Conservation (phyloP, 2,329 filamentous ascomycete species). For the Epichloe baconii region DNA sequence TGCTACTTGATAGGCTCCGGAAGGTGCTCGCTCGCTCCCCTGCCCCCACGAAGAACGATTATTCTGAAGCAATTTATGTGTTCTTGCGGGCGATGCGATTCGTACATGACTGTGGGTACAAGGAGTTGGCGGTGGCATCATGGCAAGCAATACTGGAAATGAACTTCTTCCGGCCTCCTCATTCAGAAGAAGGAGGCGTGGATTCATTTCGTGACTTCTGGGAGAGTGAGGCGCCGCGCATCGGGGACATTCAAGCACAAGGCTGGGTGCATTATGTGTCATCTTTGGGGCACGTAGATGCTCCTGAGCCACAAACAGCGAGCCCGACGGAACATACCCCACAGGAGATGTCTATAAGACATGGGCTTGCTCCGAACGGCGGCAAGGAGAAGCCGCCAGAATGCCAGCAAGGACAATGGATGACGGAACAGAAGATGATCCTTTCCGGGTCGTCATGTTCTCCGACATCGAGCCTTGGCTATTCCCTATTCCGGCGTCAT, state of each 20-base stretch:
- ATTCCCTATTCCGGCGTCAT: conserved; percentile 30
- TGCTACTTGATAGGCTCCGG: conserved; percentile 41
- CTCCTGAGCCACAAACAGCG: conserved; percentile 23
- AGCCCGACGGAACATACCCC: neutral
- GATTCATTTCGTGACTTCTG: conserved; percentile 59
- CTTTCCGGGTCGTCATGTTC: conserved; percentile 69
- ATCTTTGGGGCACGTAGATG: conserved; percentile 22
- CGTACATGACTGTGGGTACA: conserved; percentile 63
- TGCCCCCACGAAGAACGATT: conserved; percentile 4
- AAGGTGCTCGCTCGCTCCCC: conserved; percentile 6
- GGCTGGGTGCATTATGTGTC: conserved; percentile 53
- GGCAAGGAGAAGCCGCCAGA: conserved; percentile 31
- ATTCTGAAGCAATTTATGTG: conserved; percentile 43
- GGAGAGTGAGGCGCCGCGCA: conserved; percentile 68
- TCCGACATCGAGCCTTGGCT: conserved; percentile 59
- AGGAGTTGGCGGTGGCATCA: conserved; percentile 60
- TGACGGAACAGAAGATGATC: conserved; percentile 63
- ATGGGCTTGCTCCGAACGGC: conserved; percentile 43
- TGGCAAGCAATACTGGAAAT: conserved; percentile 79
- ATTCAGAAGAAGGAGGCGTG: conserved; percentile 14
- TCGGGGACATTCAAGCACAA: conserved; percentile 59
- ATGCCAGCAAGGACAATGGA: conserved; percentile 65
- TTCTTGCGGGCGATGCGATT: conserved; percentile 64
- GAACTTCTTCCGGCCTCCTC: conserved; percentile 39
- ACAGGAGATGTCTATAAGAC: conserved; percentile 35